phyloP scores from a whole-genome alignment of 768 basidiomycete genomes.

The Strobilomyces echinocephalus region DNA sequence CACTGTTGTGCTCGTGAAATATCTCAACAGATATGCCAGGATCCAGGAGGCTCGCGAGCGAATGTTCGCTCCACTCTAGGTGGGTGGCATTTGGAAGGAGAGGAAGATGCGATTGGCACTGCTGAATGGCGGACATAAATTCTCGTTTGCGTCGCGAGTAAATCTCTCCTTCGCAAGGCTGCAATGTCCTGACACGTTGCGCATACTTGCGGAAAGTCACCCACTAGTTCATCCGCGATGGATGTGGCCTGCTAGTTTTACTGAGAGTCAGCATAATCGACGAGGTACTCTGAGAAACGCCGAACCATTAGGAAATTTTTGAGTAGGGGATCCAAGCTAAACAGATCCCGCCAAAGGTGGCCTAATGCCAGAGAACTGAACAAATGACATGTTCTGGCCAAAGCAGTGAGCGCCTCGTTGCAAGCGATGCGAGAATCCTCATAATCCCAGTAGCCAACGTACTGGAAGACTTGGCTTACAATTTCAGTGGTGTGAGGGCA shows the following conservation, averaged over 20 bases:
- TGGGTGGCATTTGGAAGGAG: conserved; percentile 21
- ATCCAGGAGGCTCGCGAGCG: conserved; percentile 1
- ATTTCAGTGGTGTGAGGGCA: too few species aligned
- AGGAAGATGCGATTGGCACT: conserved; percentile 8
- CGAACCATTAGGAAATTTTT: conserved; percentile 3
- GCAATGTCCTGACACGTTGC: conserved; percentile 17
- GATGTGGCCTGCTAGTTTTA: neutral
- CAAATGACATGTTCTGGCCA: conserved; percentile 11
- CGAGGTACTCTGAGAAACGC: neutral
- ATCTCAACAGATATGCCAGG: conserved; percentile 13
- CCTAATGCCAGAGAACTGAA: conserved; percentile 15
- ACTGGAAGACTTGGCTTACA: too few species aligned
- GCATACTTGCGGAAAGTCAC: conserved; percentile 20
- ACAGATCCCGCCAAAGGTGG: conserved; percentile 11
- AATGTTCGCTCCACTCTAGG: conserved; percentile 15
- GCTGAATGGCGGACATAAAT: conserved; percentile 9
- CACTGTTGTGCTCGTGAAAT: conserved; percentile 10
- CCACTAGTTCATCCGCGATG: conserved; percentile 14
- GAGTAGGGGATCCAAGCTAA: conserved; percentile 11
- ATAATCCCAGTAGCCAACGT: too few species aligned
- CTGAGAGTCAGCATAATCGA: neutral
- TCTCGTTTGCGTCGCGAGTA: neutral
- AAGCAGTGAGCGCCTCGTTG: neutral
- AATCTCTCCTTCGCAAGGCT: neutral
- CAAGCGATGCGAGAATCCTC: too few species aligned